Evolutionary conservation across 2,329 filamentous ascomycete species (phyloP).

Genomic region (Dendryphion nanum): DNA sequence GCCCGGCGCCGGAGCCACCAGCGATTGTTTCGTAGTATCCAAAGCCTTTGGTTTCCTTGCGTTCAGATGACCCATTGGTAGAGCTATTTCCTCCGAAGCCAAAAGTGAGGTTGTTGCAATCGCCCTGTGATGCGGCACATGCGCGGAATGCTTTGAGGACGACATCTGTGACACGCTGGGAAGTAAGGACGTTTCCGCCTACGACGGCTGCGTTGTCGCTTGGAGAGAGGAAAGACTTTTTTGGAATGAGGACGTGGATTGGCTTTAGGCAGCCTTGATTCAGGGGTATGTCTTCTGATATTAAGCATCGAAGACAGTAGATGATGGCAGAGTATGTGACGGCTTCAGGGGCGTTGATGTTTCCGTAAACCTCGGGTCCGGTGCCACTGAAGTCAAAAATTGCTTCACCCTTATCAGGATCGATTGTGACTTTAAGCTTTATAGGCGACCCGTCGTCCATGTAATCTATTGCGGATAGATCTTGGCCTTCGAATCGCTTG

Average conservation of each 20-base stretch:
- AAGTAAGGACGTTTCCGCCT: slow-evolving; percentile 77
- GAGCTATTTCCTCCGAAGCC: slow-evolving; percentile 63
- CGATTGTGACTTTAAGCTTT: slow-evolving; percentile 70
- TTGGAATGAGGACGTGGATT: slow-evolving; percentile 71
- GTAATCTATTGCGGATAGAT: slow-evolving; percentile 74
- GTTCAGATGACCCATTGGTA: slow-evolving; percentile 11
- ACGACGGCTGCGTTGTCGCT: slow-evolving; percentile 77
- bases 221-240: slow-evolving; percentile 70
- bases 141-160: slow-evolving; percentile 78
- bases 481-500: slow-evolving; percentile 64
- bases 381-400: slow-evolving; percentile 78
- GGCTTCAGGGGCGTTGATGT: slow-evolving; percentile 78
- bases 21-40: slow-evolving; percentile 87
- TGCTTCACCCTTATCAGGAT: slow-evolving; percentile 70
- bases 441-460: slow-evolving; percentile 88
- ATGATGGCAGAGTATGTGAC: slow-evolving; percentile 84
- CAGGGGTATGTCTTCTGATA: slow-evolving; percentile 77
- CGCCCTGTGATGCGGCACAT: slow-evolving; percentile 75
- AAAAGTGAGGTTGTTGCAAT: slow-evolving; percentile 83
- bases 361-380: slow-evolving; percentile 75
- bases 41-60: slow-evolving; percentile 67
- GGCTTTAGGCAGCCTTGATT: slow-evolving; percentile 83
- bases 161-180: slow-evolving; percentile 77
- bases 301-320: slow-evolving; percentile 78
- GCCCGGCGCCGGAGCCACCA: slow-evolving; percentile 72